Base-by-base conservation (phyloP, 768 basidiomycete species). In the Phanerodontia chrysosporium region DNA sequence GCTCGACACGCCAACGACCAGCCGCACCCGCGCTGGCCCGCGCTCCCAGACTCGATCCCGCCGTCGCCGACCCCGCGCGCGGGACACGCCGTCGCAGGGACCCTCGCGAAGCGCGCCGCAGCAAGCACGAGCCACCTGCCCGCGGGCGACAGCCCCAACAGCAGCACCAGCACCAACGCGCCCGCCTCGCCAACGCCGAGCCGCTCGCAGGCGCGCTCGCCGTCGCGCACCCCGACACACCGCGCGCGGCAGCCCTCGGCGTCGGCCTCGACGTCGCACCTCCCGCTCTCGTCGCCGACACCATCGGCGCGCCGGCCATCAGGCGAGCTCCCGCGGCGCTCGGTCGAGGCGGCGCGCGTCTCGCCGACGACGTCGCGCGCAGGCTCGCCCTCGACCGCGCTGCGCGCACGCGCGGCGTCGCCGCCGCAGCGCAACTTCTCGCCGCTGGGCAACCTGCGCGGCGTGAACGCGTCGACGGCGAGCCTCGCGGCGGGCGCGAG, bases 401-500 rank as follows among this genome's bases (percentile, higher is more conserved):
- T 82, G 83, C 30, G 73, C 72, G 14, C 83, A 80, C 61, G 67
- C 16, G 66, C 69, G 18, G 10, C 39, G 18, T 42, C 70, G 18
- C 70, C 69, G 6, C 65, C 65, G 5, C 67, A 67, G 46, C 70
- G 67, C 54, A 62, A 64, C 48, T 63, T 58, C 60, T 69, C 72
- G 24, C 71, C 70, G 56, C 82, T 83, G 68, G 70, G 76, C 24
- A 81, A 84, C 57, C 83, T 79, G 66, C 78, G 80, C 14, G 80
- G 82, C 65, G 75, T 78, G 65, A 89, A 83, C 66, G 74, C 81
- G 24, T 87, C 86, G n/a, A 75, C 82, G 4, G 74, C 81, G 0
- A 87, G 86, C 0, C 72, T 88, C 13, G 71, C 48, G 9, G 42
- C 44, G 18, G 25, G 48, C 8, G 55, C 72, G 42, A 66, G 75